phyloP scores from a whole-genome alignment of 768 basidiomycete species.

The Wakefieldia striispora region DNA sequence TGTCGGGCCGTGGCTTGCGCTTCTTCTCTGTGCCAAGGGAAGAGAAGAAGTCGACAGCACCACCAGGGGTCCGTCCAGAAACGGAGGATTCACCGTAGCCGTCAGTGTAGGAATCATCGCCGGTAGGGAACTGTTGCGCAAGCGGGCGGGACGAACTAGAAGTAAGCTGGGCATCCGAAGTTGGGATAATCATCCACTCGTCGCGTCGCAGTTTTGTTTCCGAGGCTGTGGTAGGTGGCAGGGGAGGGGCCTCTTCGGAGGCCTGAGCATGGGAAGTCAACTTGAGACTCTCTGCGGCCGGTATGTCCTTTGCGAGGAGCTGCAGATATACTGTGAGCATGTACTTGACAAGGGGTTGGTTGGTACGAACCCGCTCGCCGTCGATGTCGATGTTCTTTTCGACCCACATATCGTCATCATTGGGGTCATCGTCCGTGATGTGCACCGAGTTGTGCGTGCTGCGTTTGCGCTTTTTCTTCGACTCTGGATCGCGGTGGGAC shows the following conservation, averaged over 20 bases:
- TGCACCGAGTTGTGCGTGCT: conserved; percentile 34
- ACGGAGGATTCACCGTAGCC: conserved; percentile 55
- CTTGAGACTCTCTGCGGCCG: conserved; percentile 69
- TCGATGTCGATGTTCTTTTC: conserved; percentile 85
- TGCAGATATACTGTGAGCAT: conserved; percentile 26
- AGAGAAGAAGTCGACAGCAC: conserved; percentile 86
- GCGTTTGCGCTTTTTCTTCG: conserved; percentile 35
- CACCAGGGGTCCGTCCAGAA: conserved; percentile 47
- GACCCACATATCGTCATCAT: conserved; percentile 78
- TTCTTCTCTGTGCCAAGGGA: conserved; percentile 78
- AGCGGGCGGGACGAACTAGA: conserved; percentile 30
- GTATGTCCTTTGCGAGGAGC: conserved; percentile 72
- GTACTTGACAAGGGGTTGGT: background rate
- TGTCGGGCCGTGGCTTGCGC: conserved; percentile 57
- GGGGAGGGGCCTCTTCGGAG: conserved; percentile 41
- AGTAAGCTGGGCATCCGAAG: conserved; percentile 27
- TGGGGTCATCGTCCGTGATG: conserved; percentile 69
- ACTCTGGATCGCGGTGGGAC: conserved; percentile 34
- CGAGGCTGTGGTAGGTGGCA: conserved; percentile 46
- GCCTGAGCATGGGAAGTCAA: conserved; percentile 59
- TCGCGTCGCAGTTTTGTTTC: conserved; percentile 63
- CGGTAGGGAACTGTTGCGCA: conserved; percentile 24
- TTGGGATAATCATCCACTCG: conserved; percentile 83
- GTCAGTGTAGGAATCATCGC: conserved; percentile 59
- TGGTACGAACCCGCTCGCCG: conserved; percentile 60